Percentiles rank a stretch among this genome's conserved stretches.
phyloP scores from a whole-genome alignment of 106 monocot genomes.

The Posidonia australis region DNA sequence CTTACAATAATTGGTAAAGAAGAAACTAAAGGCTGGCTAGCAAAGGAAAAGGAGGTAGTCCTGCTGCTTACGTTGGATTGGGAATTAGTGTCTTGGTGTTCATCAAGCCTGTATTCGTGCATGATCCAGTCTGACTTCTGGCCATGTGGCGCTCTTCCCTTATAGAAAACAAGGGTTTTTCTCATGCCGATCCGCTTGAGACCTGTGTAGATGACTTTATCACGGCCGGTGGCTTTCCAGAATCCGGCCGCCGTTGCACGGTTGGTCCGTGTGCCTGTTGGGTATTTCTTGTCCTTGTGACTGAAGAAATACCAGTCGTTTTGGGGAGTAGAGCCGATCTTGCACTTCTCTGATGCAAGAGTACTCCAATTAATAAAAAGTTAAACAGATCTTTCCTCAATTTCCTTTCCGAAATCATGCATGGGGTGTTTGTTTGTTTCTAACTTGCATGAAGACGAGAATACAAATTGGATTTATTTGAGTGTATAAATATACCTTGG shows the following conservation, averaged over 20 bases:
- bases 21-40: neutral
- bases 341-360: constrained; percentile 56
- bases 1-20: neutral
- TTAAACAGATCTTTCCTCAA: neutral
- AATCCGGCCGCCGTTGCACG: constrained; percentile 88
- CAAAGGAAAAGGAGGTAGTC: neutral
- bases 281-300: constrained; percentile 99
- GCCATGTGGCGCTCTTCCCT: constrained; percentile 82
- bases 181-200: constrained; percentile 81
- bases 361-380: neutral
- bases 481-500: constrained; percentile 38
- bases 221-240: constrained; percentile 97
- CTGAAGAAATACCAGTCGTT: constrained; percentile 99
- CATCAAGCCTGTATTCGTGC: constrained; percentile 94
- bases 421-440: no score
- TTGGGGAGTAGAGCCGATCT: constrained; percentile 83
- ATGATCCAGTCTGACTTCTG: constrained; percentile 99
- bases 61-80: constrained; percentile 18
- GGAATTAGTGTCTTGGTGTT: constrained; percentile 30
- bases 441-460: neutral
- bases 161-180: constrained; percentile 96
- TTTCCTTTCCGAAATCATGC: no score
- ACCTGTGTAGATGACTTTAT: constrained; percentile 74
- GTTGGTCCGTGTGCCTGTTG: constrained; percentile 86
- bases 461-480: neutral